Conservation (phyloP, 129 eudicot genomes). For the Flaveria ramosissima region DNA sequence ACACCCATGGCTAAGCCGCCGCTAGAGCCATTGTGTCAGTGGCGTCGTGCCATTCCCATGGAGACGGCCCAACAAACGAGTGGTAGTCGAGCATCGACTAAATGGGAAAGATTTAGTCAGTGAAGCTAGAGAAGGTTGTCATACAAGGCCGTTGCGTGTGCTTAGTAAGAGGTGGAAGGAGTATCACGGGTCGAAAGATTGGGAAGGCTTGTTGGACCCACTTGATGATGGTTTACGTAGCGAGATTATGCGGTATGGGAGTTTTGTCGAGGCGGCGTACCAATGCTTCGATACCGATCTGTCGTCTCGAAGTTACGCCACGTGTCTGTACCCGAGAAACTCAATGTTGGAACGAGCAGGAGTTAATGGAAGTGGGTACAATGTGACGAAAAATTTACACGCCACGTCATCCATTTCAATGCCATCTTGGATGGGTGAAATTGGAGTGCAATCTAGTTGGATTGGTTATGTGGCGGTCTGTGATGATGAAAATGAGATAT, state of each 20-base stretch:
- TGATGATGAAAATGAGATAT: conserved; percentile 59
- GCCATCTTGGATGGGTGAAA: conserved; percentile 62
- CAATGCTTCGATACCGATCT: conserved; percentile 54
- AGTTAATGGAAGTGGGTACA: conserved; percentile 52
- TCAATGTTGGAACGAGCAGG: conserved; percentile 48
- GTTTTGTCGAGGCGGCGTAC: conserved; percentile 77
- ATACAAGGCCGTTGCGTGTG: conserved; percentile 11
- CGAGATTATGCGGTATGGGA: conserved; percentile 76
- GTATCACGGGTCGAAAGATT: conserved; percentile 65
- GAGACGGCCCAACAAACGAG: conserved; percentile 6
- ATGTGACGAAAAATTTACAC: conserved; percentile 56
- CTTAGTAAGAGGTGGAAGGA: conserved; percentile 62
- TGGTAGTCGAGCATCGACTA: conserved; percentile 21
- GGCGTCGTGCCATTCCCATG: conserved; percentile 17
- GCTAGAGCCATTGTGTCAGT: conserved; percentile 9
- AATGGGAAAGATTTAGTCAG: conserved; percentile 29
- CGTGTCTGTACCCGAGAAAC: conserved; percentile 33
- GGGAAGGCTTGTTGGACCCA: conserved; percentile 91
- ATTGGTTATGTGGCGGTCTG: conserved; percentile 83
- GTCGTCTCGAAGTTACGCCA: conserved; percentile 48
- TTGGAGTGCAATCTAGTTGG: conserved; percentile 63
- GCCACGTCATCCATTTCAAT: conserved; percentile 73
- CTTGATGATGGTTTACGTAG: conserved; percentile 64
- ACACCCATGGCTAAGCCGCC: conserved; percentile 26
- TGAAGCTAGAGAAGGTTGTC: conserved; percentile 1